These are phyloP conservation scores for Phlebiopsis flavidoalba DNA, from an alignment of 768 basidiomycete species.

Conservation along the genomic window DNA sequence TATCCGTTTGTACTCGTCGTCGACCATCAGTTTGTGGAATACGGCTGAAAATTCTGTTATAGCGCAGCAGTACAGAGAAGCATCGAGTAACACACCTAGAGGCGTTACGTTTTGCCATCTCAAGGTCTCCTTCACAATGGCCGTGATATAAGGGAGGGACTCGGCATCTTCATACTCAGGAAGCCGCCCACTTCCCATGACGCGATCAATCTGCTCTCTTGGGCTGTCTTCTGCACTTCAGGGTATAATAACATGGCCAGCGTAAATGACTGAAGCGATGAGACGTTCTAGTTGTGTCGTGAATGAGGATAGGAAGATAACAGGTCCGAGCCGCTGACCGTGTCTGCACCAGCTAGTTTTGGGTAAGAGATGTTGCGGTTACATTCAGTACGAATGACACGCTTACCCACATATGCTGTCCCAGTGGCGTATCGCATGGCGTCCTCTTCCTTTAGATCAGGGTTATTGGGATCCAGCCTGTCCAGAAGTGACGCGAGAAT, in stretches of 20 bases:
- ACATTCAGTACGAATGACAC: neutral
- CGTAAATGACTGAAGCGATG: neutral
- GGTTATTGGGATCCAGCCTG: conserved; percentile 47
- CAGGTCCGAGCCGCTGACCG: neutral
- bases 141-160: neutral
- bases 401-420: conserved; percentile 11
- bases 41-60: conserved; percentile 7
- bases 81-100: neutral
- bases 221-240: conserved; percentile 2
- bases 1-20: conserved; percentile 26
- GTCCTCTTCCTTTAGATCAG: neutral
- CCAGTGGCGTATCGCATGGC: conserved; percentile 4
- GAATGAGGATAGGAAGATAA: too few relatives aligned
- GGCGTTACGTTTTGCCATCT: neutral
- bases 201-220: neutral
- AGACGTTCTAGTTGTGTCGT: neutral
- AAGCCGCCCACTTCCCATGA: neutral
- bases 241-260: neutral
- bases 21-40: conserved; percentile 20
- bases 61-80: too few relatives aligned
- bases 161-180: neutral
- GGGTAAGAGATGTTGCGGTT: neutral
- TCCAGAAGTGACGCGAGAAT: conserved; percentile 50
- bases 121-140: neutral
- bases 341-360: conserved; percentile 4